Base-by-base conservation (phyloP, 208 protist genomes). In the Perkinsela sp. region DNA sequence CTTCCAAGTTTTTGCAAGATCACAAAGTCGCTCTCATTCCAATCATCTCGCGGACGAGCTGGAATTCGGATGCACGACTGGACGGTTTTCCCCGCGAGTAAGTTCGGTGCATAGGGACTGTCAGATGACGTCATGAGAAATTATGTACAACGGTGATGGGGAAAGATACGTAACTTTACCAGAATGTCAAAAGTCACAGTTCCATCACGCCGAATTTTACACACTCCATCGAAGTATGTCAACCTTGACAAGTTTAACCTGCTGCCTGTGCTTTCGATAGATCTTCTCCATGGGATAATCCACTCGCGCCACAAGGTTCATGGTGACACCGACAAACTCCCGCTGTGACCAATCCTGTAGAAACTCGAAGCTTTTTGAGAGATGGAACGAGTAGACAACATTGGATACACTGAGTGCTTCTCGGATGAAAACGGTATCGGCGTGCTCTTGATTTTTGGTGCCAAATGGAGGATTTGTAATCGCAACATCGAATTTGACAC, bases 21-120 rank as follows among this genome's bases (percentile, higher is more conserved):
- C 31, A 96, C 89, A 76, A 96, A 96, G 75, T 95, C 92, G n/a
- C 73, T 71, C 28, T 95, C 76, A 1, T 71, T 80, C 86, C 85
- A 93, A 28, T 85, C 74, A 28, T 74, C 78, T 67, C 79, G 83
- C 1, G 84, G 84, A 6, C 72, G 69, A 1, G 80, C 74, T 0
- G 82, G 84, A 1, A 79, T 73, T 22, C 82, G 68, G 72, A 92
- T 86, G 76, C 78, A 89, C 73, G 75, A 72, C 40, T 76, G 78
- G 72, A 89, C 67, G 65, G 86, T 75, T 31, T 81, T 76, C 22
- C 78, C 77, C 0, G 76, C 74, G n/a, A 69, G 74, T 1, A 80
- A 75, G 40, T 81, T 77, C n/a, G 82, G 82, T 16, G 75, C 68
- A 76, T 57, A 57, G 13, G 40, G 40, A 22, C 40, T 57, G 6